phyloP scores from a whole-genome alignment of 2,329 filamentous ascomycete genomes.

The Talaromyces islandicus region DNA sequence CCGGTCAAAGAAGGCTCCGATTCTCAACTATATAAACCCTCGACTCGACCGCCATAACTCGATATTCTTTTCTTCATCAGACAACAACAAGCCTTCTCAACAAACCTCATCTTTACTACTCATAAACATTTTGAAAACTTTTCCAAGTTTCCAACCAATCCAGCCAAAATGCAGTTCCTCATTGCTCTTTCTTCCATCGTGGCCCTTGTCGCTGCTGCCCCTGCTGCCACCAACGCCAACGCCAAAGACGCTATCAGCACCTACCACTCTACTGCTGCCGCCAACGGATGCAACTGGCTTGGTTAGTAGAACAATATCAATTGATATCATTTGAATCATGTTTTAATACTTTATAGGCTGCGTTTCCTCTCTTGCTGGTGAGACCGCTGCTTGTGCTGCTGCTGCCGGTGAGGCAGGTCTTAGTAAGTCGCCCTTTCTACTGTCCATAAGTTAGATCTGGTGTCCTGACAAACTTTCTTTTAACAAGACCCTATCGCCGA shows the following conservation, averaged over 20 bases:
- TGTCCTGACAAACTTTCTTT: neutral
- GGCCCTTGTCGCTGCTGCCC: neutral
- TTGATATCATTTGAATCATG: neutral
- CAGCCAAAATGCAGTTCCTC: neutral
- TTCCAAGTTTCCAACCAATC: neutral
- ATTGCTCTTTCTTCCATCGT: neutral
- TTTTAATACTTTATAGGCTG: neutral
- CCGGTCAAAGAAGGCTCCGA: neutral
- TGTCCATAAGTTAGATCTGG: neutral
- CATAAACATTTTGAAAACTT: neutral
- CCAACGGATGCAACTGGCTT: conserved; percentile 1
- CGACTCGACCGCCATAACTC: neutral
- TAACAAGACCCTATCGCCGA: neutral
- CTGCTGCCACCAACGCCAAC: neutral
- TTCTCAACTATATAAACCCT: neutral
- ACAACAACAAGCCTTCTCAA: neutral
- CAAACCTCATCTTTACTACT: neutral
- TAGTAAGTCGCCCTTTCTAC: neutral
- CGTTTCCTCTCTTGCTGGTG: neutral
- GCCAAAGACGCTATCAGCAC: neutral
- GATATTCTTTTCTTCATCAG: neutral
- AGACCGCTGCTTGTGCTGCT: neutral
- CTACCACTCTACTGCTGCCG: neutral
- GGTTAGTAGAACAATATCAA: neutral
- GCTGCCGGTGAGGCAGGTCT: neutral